Evolutionary conservation across 495 filamentous ascomycete species (phyloP).

Genomic region (Penicillium daleae): DNA sequence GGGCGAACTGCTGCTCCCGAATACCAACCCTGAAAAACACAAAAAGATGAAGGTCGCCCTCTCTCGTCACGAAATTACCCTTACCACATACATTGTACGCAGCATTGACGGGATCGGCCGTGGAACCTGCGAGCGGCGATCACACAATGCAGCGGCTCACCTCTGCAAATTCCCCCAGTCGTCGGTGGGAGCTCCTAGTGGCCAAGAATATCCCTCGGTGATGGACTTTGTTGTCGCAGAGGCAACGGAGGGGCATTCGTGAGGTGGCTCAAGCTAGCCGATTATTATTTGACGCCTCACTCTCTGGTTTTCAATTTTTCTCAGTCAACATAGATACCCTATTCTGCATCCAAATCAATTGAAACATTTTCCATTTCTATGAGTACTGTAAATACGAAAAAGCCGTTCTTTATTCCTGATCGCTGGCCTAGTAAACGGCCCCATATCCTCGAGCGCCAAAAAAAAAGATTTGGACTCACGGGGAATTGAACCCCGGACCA

Average conservation of each 20-base stretch:
- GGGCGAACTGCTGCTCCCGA: conserved; percentile 40
- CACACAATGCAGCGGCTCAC: conserved; percentile 14
- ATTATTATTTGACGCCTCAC: background rate
- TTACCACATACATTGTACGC: conserved; percentile 30
- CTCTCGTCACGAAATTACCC: conserved; percentile 36
- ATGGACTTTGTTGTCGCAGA: conserved; percentile 40
- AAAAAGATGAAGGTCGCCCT: conserved; percentile 45
- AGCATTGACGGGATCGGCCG: conserved; percentile 27
- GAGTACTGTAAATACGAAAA: background rate
- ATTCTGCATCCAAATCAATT: background rate
- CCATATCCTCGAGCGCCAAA: background rate
- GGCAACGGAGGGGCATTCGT: conserved; percentile 13
- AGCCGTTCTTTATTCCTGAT: no score
- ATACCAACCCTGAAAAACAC: conserved; percentile 22
- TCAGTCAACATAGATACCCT: background rate
- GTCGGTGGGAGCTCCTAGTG: background rate
- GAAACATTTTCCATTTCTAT: background rate
- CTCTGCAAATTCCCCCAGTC: conserved; percentile 32
- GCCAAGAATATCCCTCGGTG: conserved; percentile 22
- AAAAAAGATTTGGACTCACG: conserved; percentile 42
- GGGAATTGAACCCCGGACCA: conserved; percentile 63
- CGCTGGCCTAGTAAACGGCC: no score
- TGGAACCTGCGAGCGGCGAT: conserved; percentile 16
- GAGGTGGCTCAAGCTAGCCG: background rate
- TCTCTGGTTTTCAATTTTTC: background rate